phyloP scores from a whole-genome alignment of 106 monocot species.

The Acorus calamus region DNA sequence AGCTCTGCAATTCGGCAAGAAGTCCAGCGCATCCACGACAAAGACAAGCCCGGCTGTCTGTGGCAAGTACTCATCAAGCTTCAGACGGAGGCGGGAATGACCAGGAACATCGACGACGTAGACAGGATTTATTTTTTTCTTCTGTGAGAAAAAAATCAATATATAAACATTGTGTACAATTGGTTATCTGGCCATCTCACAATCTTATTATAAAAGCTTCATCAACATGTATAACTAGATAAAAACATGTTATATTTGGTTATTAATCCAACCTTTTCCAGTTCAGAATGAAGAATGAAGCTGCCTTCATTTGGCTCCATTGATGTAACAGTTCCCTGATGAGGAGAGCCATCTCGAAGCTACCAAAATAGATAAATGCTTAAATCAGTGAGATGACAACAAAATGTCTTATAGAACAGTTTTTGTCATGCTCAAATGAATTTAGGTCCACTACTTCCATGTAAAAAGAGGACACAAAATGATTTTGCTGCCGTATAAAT shows the following conservation, averaged over 20 bases:
- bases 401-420: no score
- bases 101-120: constrained; percentile 89
- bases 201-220: no score
- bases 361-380: constrained; percentile 20
- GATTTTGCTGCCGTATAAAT: no score
- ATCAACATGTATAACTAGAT: no score
- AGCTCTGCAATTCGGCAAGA: constrained; percentile 74
- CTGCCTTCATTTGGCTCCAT: constrained; percentile 85
- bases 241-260: no score
- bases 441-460: no score
- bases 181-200: no score
- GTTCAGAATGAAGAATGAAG: constrained; percentile 79
- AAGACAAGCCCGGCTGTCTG: constrained; percentile 80
- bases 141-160: no score
- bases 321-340: constrained; percentile 93
- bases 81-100: constrained; percentile 74
- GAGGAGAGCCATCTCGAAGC: constrained; percentile 96
- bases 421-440: no score
- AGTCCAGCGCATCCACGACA: constrained; percentile 94
- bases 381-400: background rate
- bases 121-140: constrained; percentile 50
- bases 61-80: constrained; percentile 85
- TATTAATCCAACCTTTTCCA: constrained; percentile 38
- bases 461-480: no score
- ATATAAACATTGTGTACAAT: no score